Base-by-base conservation (phyloP, 352 stramenopile genomes). In the Phytophthora lateralis region DNA sequence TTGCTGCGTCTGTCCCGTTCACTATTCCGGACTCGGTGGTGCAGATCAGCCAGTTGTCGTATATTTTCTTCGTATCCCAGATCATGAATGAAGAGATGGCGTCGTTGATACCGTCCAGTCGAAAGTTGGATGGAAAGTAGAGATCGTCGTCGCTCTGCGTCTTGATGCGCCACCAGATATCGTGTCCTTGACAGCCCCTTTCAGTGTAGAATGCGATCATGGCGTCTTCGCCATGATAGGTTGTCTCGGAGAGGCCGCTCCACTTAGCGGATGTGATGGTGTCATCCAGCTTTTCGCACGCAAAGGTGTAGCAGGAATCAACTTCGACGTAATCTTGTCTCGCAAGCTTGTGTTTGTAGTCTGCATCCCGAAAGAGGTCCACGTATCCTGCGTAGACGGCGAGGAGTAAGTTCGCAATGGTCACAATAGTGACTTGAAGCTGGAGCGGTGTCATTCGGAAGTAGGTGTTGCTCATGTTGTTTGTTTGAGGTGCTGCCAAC, bases 41-140 rank as follows among this genome's bases (percentile, higher is more conserved):
- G 32, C 30, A 54, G 17, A 43, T 54, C 37, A 42, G 29, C 20
- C 49, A 46, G 17, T 17, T 3, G 18, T 14, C 18, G 6, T 20
- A n/a, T 6, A 20, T 46, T 21, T 46, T 46, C 49, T 18, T 55
- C 20, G 41, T 32, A 15, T 47, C 4, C 49, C 49, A 47, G 1
- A 49, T 24, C 37, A 47, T 29, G 24, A 57, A 57, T 0, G 49
- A 27, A 38, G 49, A 46, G 20, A 57, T 47, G 30, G 24, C 37
- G 26, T 57, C 37, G 20, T 57, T 39, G 15, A 57, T 47, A 6
- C 49, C 51, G 27, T 58, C 51, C 3, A 58, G 51, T 10, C 51
- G 37, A 29, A 58, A 58, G 18, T 50, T 50, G 10, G 37, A 42
- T 4, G 51, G 51, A 6, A 49, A 58, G 17, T 49, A 32, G 8